phyloP scores from a whole-genome alignment of 2,329 filamentous ascomycete species.

The Monilinia aucupariae region DNA sequence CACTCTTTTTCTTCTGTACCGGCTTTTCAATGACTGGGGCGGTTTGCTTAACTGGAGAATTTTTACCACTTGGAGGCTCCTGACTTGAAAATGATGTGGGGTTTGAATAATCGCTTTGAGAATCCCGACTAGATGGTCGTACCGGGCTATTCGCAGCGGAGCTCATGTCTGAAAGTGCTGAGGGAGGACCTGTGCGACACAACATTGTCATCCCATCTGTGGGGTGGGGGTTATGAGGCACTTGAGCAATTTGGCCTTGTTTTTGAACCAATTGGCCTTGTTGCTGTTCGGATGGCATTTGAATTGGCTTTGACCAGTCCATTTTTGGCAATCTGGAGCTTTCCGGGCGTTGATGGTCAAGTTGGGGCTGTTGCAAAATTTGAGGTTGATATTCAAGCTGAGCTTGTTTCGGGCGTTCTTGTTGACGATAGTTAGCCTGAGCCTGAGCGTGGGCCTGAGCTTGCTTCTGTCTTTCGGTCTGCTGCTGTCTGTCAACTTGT shows the following conservation, averaged over 20 bases:
- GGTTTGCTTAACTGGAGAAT: conserved; percentile 65
- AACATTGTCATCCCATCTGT: conserved; percentile 97
- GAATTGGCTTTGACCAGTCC: conserved; percentile 17
- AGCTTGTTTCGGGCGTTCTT: conserved; percentile 19
- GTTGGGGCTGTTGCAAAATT: conserved; percentile 22
- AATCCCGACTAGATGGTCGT: conserved; percentile 78
- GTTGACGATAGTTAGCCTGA: conserved; percentile 16
- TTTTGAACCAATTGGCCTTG: conserved; percentile 24
- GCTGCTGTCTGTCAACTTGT: conserved; percentile 13
- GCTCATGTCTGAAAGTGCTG: conserved; percentile 63
- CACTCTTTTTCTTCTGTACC: conserved; percentile 64
- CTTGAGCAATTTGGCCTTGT: conserved; percentile 56
- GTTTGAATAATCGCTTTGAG: conserved; percentile 84
- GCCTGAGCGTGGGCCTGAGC: conserved; percentile 8
- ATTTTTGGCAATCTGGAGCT: conserved; percentile 17
- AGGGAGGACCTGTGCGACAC: conserved; percentile 69
- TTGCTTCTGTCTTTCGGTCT: conserved; percentile 17
- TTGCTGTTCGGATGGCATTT: conserved; percentile 18
- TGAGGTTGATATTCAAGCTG: conserved; percentile 20
- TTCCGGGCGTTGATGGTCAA: conserved; percentile 22
- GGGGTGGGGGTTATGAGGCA: conserved; percentile 91
- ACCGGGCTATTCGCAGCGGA: conserved; percentile 56
- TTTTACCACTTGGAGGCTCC: conserved; percentile 68
- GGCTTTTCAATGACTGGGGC: conserved; percentile 52
- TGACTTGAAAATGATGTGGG: conserved; percentile 84